phyloP scores from a whole-genome alignment of 257 asterid species.

The Anisodus tanguticus region DNA sequence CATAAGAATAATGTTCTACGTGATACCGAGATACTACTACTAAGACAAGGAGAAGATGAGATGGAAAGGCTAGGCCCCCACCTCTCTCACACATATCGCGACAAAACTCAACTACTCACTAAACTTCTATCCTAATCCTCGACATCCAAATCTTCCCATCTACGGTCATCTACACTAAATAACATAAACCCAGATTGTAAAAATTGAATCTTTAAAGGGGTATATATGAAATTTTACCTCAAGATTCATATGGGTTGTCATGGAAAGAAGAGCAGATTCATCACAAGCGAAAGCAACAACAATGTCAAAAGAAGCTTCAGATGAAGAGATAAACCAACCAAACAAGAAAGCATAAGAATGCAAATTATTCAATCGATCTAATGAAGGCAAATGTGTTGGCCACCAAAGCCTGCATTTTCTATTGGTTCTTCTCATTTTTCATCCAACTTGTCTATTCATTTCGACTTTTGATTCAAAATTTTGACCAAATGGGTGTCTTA shows the following conservation, averaged over 20 bases:
- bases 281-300: slow-evolving; percentile 68
- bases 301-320: slow-evolving; percentile 63
- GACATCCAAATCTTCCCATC: too few species aligned
- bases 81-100: too few species aligned
- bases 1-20: too few species aligned
- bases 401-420: slow-evolving; percentile 91
- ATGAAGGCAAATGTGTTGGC: slow-evolving; percentile 64
- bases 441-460: background rate
- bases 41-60: too few species aligned
- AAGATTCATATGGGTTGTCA: slow-evolving; percentile 45
- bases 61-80: too few species aligned
- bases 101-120: too few species aligned
- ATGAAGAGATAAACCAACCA: slow-evolving; percentile 74
- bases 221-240: slow-evolving; percentile 44
- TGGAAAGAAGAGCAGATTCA: slow-evolving; percentile 47
- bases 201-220: background rate
- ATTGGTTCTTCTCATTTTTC: slow-evolving; percentile 7
- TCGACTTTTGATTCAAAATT: background rate
- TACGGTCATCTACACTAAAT: too few species aligned
- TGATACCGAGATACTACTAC: too few species aligned
- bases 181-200: background rate
- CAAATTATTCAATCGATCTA: slow-evolving; percentile 37
- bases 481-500: background rate
- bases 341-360: slow-evolving; percentile 54
- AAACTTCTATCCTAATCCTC: too few species aligned